A percentile compares a stretch with the other conserved stretches of the same genome.
These are phyloP conservation scores for Castanopsis chinensis DNA, from an alignment of 306 rosid species.

Conservation along the genomic window DNA sequence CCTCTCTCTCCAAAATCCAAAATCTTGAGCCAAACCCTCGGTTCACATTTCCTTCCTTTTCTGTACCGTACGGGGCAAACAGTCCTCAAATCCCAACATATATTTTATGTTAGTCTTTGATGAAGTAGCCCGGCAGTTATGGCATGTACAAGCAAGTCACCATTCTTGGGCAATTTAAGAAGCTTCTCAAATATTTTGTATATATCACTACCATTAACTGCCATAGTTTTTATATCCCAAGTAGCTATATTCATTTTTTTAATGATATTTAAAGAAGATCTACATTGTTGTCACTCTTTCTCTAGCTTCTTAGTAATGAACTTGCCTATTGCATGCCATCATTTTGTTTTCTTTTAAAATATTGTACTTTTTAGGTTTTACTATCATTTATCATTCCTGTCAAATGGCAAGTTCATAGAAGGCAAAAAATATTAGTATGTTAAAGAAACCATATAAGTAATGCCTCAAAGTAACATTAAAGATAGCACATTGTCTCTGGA, in stretches of 20 bases:
- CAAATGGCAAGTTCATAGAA: slow-evolving; percentile 26
- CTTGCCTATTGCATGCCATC: slow-evolving; percentile 24
- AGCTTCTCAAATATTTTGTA: not conserved
- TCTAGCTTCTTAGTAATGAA: slow-evolving; percentile 24
- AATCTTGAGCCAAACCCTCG: no score
- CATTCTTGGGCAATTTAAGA: not conserved
- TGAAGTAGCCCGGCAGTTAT: not conserved
- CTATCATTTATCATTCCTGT: slow-evolving; percentile 36
- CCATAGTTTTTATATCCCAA: slow-evolving; percentile 34
- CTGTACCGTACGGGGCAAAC: no score
- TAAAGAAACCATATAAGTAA: slow-evolving; percentile 25
- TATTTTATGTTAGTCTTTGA: not conserved
- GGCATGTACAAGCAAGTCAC: not conserved
- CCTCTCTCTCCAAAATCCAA: no score
- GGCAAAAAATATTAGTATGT: slow-evolving; percentile 19
- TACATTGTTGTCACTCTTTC: slow-evolving; percentile 30
- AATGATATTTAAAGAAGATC: slow-evolving; percentile 21
- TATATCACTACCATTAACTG: slow-evolving; percentile 16
- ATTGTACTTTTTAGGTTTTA: slow-evolving; percentile 39
- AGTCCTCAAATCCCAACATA: not conserved
- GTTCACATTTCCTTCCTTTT: no score
- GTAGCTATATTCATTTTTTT: slow-evolving; percentile 35
- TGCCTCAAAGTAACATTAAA: slow-evolving; percentile 39
- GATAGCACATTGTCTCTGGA: slow-evolving; percentile 28
- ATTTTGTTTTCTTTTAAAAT: slow-evolving; percentile 37